These are phyloP conservation scores for Erigeron canadensis DNA, from an alignment of 129 eudicot genomes.

Conservation along the genomic window DNA sequence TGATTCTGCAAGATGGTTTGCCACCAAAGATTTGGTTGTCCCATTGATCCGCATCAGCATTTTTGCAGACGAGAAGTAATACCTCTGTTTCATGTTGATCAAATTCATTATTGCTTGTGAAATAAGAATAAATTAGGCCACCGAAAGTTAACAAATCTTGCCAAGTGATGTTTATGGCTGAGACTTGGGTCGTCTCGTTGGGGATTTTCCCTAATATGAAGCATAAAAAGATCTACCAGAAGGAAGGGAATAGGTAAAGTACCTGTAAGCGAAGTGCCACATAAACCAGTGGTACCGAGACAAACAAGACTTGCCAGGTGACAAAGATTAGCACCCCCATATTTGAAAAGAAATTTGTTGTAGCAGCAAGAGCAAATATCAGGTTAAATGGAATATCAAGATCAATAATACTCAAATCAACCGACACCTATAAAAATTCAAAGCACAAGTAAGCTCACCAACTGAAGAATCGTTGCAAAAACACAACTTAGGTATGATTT, in stretches of 20 bases:
- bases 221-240: neutral
- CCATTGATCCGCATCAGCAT: conserved; percentile 87
- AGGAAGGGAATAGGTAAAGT: conserved; percentile 1
- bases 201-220: neutral
- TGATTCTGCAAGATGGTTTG: conserved; percentile 90
- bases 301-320: conserved; percentile 90
- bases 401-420: conserved; percentile 93
- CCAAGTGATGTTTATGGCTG: no score
- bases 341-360: conserved; percentile 52
- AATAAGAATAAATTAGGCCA: neutral
- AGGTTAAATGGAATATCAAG: conserved; percentile 79
- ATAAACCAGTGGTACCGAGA: conserved; percentile 65
- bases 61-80: conserved; percentile 79
- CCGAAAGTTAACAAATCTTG: neutral
- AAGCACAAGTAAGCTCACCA: conserved; percentile 14
- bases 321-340: conserved; percentile 67
- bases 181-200: no score
- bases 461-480: neutral
- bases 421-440: conserved; percentile 52
- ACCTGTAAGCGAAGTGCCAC: conserved; percentile 85
- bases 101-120: neutral
- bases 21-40: conserved; percentile 81
- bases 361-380: conserved; percentile 53
- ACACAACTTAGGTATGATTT: conserved; percentile 7
- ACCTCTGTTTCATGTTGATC: conserved; percentile 48